Conservation (phyloP, 148 eudicot genomes). For the Amaranthus cruentus region DNA sequence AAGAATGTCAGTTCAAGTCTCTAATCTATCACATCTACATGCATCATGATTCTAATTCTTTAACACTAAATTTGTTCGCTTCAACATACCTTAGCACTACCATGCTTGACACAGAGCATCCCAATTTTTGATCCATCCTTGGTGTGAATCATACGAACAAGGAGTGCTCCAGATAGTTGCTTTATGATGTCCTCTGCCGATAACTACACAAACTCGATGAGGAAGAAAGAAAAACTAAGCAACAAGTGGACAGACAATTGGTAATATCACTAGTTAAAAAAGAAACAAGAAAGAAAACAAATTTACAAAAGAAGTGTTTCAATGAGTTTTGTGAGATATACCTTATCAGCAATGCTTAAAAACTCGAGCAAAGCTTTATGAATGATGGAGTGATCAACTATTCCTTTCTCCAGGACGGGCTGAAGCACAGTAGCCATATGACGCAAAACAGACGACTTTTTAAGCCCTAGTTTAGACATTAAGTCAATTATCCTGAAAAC, state of each 20-base stretch:
- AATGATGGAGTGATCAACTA: constrained; percentile 87
- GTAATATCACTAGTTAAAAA: background rate
- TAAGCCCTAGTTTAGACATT: constrained; percentile 64
- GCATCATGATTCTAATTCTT: background rate
- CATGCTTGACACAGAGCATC: constrained; percentile 79
- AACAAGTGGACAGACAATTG: background rate
- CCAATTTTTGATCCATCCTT: constrained; percentile 83
- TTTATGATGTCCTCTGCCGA: constrained; percentile 77
- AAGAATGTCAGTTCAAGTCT: constrained; percentile 15
- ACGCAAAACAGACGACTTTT: constrained; percentile 60
- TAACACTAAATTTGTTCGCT: background rate
- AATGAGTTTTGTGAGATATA: constrained; percentile 20
- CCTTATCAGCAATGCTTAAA: constrained; percentile 83
- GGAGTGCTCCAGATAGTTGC: constrained; percentile 61
- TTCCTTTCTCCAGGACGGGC: constrained; percentile 92
- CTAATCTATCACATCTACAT: background rate
- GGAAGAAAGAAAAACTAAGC: background rate
- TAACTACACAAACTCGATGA: constrained; percentile 43
- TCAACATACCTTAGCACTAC: constrained; percentile 76
- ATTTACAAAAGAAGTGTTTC: background rate
- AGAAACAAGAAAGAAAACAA: too few species aligned
- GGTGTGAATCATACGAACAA: constrained; percentile 83
- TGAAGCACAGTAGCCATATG: constrained; percentile 73
- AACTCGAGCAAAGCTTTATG: constrained; percentile 79
- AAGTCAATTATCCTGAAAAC: constrained; percentile 73